These are phyloP conservation scores for Monosporozyma yasuniensis DNA, from an alignment of 805 yeast species.

Conservation along the genomic window DNA sequence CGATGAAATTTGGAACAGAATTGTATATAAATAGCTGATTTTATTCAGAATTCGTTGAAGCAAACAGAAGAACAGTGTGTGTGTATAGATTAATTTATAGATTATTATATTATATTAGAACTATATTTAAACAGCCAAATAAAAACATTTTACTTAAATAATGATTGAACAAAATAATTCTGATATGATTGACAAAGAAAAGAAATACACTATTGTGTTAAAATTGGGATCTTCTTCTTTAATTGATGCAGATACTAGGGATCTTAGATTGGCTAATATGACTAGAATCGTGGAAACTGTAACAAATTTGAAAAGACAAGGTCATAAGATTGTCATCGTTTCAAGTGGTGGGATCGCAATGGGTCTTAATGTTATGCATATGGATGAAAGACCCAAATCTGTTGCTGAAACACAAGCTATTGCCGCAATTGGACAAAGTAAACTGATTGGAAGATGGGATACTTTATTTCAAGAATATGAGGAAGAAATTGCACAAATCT, in stretches of 20 bases:
- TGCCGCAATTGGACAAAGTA: constrained; percentile 94
- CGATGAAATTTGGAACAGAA: neutral
- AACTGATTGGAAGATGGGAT: constrained; percentile 88
- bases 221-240: constrained; percentile 81
- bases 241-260: constrained; percentile 83
- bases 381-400: constrained; percentile 61
- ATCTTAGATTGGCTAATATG: constrained; percentile 87
- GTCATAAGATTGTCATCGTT: constrained; percentile 81
- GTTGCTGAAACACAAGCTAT: constrained; percentile 82
- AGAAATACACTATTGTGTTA: constrained; percentile 42
- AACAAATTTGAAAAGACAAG: constrained; percentile 71
- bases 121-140: neutral
- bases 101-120: neutral
- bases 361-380: constrained; percentile 70
- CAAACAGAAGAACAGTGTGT: too few relatives aligned
- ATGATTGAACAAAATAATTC: neutral
- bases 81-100: neutral
- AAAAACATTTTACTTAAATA: neutral
- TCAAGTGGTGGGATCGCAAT: constrained; percentile 96
- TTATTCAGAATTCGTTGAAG: too few relatives aligned
- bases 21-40: neutral
- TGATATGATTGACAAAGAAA: constrained; percentile 4
- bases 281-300: constrained; percentile 83
- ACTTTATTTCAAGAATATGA: constrained; percentile 72
- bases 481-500: constrained; percentile 86